Evolutionary conservation across 1,284 basidiomycete genomes (phyloP), one percentile per base, ranked within the genome.

Genomic region (Rhodotorula sp.): DNA sequence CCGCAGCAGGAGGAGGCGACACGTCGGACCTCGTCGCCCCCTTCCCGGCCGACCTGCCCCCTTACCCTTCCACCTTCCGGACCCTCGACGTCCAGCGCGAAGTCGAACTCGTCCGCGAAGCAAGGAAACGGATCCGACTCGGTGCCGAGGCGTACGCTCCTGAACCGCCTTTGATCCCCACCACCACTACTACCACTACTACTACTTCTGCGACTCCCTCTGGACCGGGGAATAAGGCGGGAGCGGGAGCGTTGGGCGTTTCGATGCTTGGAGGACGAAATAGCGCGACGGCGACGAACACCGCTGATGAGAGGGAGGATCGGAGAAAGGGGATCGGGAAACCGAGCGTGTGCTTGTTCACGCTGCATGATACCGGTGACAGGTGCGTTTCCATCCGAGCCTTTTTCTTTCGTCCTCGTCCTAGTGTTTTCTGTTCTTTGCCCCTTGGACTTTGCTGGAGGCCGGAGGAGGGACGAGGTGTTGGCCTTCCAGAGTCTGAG

Each of bases 291-390:
- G n/a, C n/a, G n/a, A n/a, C n/a, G 54, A 26, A 54, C 12, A 55
- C 29, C 45, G 68, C 45, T 1, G 30, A 22, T 18, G 61, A 51
- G 62, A 58, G 54, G 20, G 69, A 65, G 45, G 75, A 67, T 20
- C 37, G 37, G 51, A 48, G 59, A 17, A 67, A 48, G 60, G 64
- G 53, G 14, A 49, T 71, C 65, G 62, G 72, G 24, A 77, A 78
- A 57, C 94, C 95, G 1, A 95, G 93, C 77, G 88, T 96, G 61
- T 95, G 94, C 75, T 88, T 91, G 5, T 96, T 95, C 79, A 96
- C 94, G 3, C 80, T 97, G 45, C 92, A 95, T 79, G 93, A 97
- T 78, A 88, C 90, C 10, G 88, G 89, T 48, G 93, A 96, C 83
- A 90, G 91, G 92, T 95, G 20, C 44, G 18, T 37, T n/a, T 22